Conservation (phyloP, 2,329 filamentous ascomycete genomes). For the Diplodia mutila region DNA sequence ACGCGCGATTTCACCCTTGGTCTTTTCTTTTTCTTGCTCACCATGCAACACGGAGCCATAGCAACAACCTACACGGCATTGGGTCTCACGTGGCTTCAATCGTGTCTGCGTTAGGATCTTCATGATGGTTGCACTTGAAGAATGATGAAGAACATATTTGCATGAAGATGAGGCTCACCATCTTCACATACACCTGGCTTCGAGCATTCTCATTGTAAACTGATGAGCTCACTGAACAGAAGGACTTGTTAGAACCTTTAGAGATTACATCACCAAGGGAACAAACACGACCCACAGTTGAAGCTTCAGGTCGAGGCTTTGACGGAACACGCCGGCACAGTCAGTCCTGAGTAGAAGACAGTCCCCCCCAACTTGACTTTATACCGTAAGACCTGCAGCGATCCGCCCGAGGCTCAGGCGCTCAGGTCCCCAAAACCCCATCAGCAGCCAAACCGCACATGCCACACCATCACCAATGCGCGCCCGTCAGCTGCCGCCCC, state of each 20-base stretch:
- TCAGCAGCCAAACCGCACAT: not conserved
- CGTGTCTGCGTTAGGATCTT: not conserved
- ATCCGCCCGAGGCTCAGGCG: not conserved
- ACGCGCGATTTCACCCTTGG: no score
- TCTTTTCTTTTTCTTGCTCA: not conserved
- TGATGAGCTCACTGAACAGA: not conserved
- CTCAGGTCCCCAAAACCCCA: not conserved
- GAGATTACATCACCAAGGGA: not conserved
- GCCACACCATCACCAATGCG: not conserved
- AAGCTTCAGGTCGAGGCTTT: no score
- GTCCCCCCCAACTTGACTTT: not conserved
- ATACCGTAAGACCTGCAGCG: not conserved
- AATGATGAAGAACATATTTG: not conserved
- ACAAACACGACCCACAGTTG: not conserved
- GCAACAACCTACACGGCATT: not conserved
- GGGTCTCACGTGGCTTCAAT: not conserved
- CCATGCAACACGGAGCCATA: no score
- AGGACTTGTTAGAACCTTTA: not conserved
- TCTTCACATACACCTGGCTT: not conserved
- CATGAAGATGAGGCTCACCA: not conserved
- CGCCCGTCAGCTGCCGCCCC: not conserved
- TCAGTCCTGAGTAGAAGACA: no score
- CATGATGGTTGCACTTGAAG: not conserved
- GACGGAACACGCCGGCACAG: no score
- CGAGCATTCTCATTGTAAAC: not conserved